These are phyloP conservation scores for Gastrodia elata DNA, from an alignment of 106 monocot genomes.

Conservation along the genomic window DNA sequence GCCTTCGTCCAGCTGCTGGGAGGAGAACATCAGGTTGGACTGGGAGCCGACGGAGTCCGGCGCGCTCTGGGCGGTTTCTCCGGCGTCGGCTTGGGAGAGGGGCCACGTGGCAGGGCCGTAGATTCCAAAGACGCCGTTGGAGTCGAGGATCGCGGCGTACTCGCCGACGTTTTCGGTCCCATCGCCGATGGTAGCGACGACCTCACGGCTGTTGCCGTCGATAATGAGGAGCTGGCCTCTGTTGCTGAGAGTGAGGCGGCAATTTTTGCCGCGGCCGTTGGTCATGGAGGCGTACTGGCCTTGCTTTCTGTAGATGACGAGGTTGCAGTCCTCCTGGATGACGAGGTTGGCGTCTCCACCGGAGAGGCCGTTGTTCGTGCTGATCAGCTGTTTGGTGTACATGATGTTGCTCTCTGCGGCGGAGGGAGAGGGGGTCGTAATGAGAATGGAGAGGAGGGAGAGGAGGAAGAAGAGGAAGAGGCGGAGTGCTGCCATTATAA, in stretches of 20 bases:
- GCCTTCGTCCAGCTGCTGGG: slow-evolving; percentile 8
- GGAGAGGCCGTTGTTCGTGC: slow-evolving; percentile 12
- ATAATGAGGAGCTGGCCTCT: slow-evolving; percentile 2
- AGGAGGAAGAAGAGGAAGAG: neutral
- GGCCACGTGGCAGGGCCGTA: slow-evolving; percentile 4
- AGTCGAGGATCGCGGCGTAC: neutral
- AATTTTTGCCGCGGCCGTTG: slow-evolving; percentile 9
- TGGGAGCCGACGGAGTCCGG: neutral
- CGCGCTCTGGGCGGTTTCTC: neutral
- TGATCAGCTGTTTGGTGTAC: slow-evolving; percentile 15
- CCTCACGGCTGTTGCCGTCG: neutral
- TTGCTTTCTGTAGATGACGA: slow-evolving; percentile 20
- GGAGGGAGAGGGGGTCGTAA: neutral
- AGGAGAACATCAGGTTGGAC: slow-evolving; percentile 19
- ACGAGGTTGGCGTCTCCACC: slow-evolving; percentile 6
- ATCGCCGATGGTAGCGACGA: neutral
- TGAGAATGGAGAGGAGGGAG: neutral
- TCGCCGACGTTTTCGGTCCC: neutral
- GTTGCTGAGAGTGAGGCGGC: slow-evolving; percentile 8
- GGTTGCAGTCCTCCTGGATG: slow-evolving; percentile 30
- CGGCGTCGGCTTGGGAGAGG: neutral
- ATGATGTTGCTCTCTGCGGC: slow-evolving; percentile 22
- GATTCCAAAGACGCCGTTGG: neutral
- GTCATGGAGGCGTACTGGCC: slow-evolving; percentile 12
- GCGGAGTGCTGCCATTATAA: too few species aligned